Evolutionary conservation across 2,329 filamentous ascomycete species (phyloP).

Genomic region (Sarocladiaceae sp.): DNA sequence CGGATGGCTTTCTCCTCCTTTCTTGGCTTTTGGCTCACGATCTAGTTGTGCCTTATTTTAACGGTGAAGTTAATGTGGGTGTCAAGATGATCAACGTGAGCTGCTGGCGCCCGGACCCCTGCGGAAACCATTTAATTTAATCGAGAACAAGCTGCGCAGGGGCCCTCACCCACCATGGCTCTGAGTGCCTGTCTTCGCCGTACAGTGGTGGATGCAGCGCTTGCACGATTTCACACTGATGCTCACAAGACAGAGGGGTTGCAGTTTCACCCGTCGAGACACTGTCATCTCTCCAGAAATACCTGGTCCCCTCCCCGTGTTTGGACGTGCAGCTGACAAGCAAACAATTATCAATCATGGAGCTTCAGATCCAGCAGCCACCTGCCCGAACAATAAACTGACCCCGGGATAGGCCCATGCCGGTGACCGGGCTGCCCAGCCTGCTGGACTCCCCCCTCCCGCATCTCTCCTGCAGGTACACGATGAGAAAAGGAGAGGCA

Average conservation of each 20-base stretch:
- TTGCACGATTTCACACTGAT: no score
- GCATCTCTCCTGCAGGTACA: slow-evolving; percentile 8
- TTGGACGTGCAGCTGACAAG: slow-evolving; percentile 1
- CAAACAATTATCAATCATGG: neutral
- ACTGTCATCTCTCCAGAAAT: neutral
- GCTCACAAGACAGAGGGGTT: no score
- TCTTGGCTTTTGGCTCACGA: no score
- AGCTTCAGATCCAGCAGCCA: neutral
- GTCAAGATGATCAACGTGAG: neutral
- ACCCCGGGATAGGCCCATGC: neutral
- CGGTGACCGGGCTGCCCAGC: slow-evolving; percentile 1
- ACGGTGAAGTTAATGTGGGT: no score
- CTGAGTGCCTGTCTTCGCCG: no score
- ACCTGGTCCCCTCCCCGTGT: no score
- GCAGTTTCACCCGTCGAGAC: neutral
- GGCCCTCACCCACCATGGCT: neutral
- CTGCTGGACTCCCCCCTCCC: neutral
- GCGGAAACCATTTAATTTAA: slow-evolving; percentile 6
- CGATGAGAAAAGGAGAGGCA: neutral
- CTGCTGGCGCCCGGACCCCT: slow-evolving; percentile 6
- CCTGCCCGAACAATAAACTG: neutral
- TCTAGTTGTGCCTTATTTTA: no score
- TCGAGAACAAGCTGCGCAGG: neutral
- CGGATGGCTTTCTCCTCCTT: no score
- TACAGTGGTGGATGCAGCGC: no score